phyloP scores from a whole-genome alignment of 2,329 filamentous ascomycete species.

The Aspergillus uvarum region DNA sequence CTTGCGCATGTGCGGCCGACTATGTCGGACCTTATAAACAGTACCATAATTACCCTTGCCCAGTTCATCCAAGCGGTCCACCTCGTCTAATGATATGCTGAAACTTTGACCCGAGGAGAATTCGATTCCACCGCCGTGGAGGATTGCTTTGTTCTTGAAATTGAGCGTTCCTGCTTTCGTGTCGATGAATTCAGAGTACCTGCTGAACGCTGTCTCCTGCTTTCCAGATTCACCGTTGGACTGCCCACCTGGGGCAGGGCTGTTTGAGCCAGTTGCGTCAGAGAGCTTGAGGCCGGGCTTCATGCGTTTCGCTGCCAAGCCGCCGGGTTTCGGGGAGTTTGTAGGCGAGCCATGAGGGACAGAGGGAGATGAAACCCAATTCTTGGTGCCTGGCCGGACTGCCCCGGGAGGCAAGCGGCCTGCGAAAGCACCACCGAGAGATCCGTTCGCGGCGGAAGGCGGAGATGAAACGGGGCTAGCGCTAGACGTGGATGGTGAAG shows the following conservation, averaged over 20 bases:
- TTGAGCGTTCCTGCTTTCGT: conserved; percentile 86
- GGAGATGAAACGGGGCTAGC: conserved; percentile 14
- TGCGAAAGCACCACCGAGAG: conserved; percentile 32
- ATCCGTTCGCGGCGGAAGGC: conserved; percentile 22
- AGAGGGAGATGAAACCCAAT: conserved; percentile 34
- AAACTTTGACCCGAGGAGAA: conserved; percentile 89
- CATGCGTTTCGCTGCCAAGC: conserved; percentile 49
- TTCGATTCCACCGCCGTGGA: conserved; percentile 85
- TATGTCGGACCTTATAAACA: conserved; percentile 92
- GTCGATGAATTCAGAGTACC: conserved; percentile 81
- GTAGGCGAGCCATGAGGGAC: conserved; percentile 33
- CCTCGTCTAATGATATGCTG: conserved; percentile 91
- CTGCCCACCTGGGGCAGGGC: conserved; percentile 44
- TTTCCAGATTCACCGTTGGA: conserved; percentile 30
- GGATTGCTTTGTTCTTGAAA: conserved; percentile 88
- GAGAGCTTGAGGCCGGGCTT: conserved; percentile 51
- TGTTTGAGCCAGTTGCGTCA: conserved; percentile 49
- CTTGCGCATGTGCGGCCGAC: conserved; percentile 64
- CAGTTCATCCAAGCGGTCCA: conserved; percentile 87
- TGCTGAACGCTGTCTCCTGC: conserved; percentile 59
- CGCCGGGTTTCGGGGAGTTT: conserved; percentile 44
- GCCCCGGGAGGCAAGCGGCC: conserved; percentile 28
- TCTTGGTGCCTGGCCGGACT: conserved; percentile 32
- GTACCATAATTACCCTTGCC: conserved; percentile 98
- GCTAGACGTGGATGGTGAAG: conserved; percentile 5